Evolutionary conservation across 352 stramenopile genomes (phyloP).

Genomic region (Globisporangium middletonii): DNA sequence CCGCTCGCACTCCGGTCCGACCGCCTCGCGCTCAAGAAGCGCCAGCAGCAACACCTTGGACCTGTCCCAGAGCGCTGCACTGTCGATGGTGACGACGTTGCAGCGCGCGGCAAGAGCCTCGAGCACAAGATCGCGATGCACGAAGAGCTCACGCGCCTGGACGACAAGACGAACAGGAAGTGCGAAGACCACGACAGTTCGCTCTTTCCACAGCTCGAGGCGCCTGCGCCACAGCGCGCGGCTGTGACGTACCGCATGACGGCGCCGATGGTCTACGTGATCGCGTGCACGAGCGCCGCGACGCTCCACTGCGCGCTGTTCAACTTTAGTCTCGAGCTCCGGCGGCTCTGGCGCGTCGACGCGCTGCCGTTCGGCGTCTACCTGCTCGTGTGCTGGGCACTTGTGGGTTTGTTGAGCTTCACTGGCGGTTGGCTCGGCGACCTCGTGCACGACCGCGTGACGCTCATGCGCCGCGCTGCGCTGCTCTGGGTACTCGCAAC

Average conservation of each 20-base stretch:
- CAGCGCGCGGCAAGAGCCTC: slow-evolving; percentile 1
- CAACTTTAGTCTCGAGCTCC: slow-evolving; percentile 49
- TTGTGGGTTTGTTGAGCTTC: slow-evolving; percentile 48
- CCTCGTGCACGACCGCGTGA: slow-evolving; percentile 35
- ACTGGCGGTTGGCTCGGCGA: slow-evolving; percentile 45
- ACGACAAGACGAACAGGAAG: not conserved
- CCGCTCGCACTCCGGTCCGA: not conserved
- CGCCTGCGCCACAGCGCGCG: not conserved
- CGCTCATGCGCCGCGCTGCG: slow-evolving; percentile 29
- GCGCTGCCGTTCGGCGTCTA: slow-evolving; percentile 44
- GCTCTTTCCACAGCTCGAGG: slow-evolving; percentile 5
- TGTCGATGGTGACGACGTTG: not conserved
- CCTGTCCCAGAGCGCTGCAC: slow-evolving; percentile 2
- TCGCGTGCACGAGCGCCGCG: slow-evolving; percentile 53
- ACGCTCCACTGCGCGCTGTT: slow-evolving; percentile 60
- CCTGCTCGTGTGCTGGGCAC: slow-evolving; percentile 47
- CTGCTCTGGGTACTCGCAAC: slow-evolving; percentile 44
- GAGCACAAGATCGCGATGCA: slow-evolving; percentile 20
- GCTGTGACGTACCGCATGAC: slow-evolving; percentile 21
- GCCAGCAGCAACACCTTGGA: slow-evolving; percentile 16
- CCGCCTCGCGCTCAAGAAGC: slow-evolving; percentile 8
- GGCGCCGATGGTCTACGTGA: slow-evolving; percentile 26
- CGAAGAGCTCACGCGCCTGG: slow-evolving; percentile 8
- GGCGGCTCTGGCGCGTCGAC: slow-evolving; percentile 40
- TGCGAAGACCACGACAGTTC: not conserved